Evolutionary conservation across 352 stramenopile genomes (phyloP), one percentile per base, ranked within the genome.

Genomic region (Globisporangium canariense): DNA sequence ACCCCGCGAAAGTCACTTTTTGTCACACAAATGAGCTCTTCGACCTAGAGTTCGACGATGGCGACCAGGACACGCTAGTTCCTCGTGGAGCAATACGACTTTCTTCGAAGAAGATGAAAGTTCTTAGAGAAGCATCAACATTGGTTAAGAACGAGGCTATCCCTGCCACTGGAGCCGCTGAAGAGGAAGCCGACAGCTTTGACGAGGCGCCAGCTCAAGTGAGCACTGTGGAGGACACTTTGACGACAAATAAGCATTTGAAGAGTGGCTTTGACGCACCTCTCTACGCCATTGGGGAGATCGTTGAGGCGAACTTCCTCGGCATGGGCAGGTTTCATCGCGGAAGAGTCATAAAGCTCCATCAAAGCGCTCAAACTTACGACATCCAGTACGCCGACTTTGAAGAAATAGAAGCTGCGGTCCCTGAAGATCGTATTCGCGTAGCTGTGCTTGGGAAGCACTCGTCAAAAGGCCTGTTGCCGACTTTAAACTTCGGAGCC

Each of bases 231-330:
- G 20, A 52, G n/a, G 38, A 45, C 10, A 13, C 10, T 45, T 28
- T 28, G 25, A 28, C 1, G 25, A 28, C 25, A 28, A 28, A 28
- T 28, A 28, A 28, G 25, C 38, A 7, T 45, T 45, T 45, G 38
- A 18, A 10, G 8, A 34, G 16, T n/a, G 47, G 25, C 49, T n/a
- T 14, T 56, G 22, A 20, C 1, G 28, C 13, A 11, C 22, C 47
- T 18, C 45, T 30, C 14, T 64, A 38, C 20, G 16, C 11, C 2
- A 5, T 53, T 4, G 62, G 66, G 2, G 36, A 68, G 2, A 8
- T 45, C 7, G 49, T 72, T 30, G 66, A 72, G 25, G 61, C 51
- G 3, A 72, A 71, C 25, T 71, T 71, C 36, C 61, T 71, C 32
- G 47, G 47, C 6, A 55, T 68, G 16, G 66, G 60, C n/a, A 71